Evolutionary conservation across 768 basidiomycete genomes (phyloP).

Genomic region (Russula compacta): DNA sequence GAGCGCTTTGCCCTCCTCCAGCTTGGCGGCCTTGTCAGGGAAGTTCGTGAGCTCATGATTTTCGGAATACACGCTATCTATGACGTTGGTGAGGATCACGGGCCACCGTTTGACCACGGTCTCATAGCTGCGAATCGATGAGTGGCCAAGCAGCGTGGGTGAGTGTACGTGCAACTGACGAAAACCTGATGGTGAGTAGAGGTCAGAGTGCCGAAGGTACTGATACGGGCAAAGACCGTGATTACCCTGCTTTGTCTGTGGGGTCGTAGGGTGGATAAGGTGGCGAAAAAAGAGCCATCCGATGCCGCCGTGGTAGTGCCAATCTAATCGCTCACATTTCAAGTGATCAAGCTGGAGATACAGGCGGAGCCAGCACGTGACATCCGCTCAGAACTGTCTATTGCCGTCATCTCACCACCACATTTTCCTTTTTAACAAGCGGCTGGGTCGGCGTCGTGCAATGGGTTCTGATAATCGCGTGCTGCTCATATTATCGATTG

Average conservation of each 20-base stretch:
- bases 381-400: too few species aligned
- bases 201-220: background rate
- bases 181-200: constrained; percentile 36
- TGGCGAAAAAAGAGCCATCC: constrained; percentile 33
- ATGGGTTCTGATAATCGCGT: too few species aligned
- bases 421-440: too few species aligned
- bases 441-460: too few species aligned
- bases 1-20: constrained; percentile 70
- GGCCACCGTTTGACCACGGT: constrained; percentile 78
- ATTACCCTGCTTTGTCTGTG: constrained; percentile 54
- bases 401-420: too few species aligned
- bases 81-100: constrained; percentile 70
- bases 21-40: constrained; percentile 30
- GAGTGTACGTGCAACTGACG: constrained; percentile 35
- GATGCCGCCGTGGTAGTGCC: background rate
- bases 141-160: background rate
- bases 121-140: constrained; percentile 44
- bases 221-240: background rate
- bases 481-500: too few species aligned
- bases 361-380: too few species aligned
- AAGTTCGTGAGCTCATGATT: constrained; percentile 52
- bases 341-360: too few species aligned
- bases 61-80: constrained; percentile 64
- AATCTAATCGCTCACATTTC: too few species aligned
- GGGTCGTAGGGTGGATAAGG: constrained; percentile 70